phyloP scores from a whole-genome alignment of 2,329 filamentous ascomycete genomes.

The Onygenales sp. region DNA sequence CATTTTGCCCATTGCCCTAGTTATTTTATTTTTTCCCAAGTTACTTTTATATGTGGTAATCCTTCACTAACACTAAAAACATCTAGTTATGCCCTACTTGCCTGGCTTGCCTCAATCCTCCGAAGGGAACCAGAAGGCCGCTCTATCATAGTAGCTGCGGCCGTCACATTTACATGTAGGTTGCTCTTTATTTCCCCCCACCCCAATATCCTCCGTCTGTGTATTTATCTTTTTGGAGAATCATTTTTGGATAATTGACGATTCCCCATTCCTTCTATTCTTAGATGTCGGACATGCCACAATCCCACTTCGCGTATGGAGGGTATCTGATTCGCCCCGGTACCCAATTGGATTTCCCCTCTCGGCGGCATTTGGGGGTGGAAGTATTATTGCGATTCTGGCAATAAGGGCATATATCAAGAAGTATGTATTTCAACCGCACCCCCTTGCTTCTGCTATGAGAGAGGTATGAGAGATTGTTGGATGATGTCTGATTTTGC shows the following conservation, averaged over 20 bases:
- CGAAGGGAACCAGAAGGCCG: constrained; percentile 12
- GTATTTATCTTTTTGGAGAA: no score
- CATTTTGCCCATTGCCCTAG: background rate
- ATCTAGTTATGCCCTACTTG: constrained; percentile 6
- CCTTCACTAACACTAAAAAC: no score
- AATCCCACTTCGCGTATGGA: constrained; percentile 13
- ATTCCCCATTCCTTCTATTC: background rate
- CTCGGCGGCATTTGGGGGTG: constrained; percentile 10
- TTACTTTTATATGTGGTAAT: background rate
- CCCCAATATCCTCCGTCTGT: no score
- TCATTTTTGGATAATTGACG: background rate
- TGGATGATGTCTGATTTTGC: background rate
- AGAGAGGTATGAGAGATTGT: background rate
- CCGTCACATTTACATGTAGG: constrained; percentile 12
- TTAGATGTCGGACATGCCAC: constrained; percentile 13
- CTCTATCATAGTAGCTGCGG: constrained; percentile 11
- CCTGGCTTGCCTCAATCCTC: constrained; percentile 13
- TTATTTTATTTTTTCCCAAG: background rate
- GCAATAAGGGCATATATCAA: background rate
- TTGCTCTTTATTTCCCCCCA: background rate
- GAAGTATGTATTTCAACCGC: background rate
- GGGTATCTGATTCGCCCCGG: constrained; percentile 11
- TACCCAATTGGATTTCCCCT: constrained; percentile 15
- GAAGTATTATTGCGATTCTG: background rate
- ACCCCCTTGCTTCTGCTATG: background rate